Evolutionary conservation across 345 rosid species (phyloP).

Genomic region (Syzygium aromaticum): DNA sequence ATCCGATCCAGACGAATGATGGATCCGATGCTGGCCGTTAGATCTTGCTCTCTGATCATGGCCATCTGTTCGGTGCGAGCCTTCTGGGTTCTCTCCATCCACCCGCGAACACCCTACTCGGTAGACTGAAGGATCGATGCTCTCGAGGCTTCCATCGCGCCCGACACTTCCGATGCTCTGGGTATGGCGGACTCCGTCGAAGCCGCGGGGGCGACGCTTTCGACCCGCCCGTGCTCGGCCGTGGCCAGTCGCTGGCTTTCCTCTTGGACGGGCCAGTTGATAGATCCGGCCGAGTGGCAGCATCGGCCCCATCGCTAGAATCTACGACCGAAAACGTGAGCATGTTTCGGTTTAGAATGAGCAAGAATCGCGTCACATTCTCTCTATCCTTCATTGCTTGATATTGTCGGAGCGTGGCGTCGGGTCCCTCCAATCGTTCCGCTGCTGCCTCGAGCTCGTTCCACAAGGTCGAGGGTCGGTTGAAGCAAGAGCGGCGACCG

Average conservation of each 20-base stretch:
- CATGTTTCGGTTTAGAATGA: neutral
- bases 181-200: too few relatives aligned
- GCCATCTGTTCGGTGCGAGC: fast-evolving
- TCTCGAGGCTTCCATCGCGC: too few relatives aligned
- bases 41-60: neutral
- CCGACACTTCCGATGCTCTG: neutral
- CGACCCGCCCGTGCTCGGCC: too few relatives aligned
- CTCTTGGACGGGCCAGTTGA: too few relatives aligned
- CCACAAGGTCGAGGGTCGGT: neutral
- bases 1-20: fast-evolving
- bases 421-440: neutral
- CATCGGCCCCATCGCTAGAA: neutral
- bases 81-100: too few relatives aligned
- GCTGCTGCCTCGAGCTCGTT: neutral
- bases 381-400: neutral
- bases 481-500: neutral
- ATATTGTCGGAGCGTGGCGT: neutral
- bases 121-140: too few relatives aligned
- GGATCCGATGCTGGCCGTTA: fast-evolving
- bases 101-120: too few relatives aligned
- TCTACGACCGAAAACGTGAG: fast-evolving
- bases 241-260: neutral
- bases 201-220: neutral
- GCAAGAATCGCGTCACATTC: neutral
- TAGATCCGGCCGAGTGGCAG: neutral